Conservation (phyloP, 1,139 yeast genomes). For the Candida sp. region DNA sequence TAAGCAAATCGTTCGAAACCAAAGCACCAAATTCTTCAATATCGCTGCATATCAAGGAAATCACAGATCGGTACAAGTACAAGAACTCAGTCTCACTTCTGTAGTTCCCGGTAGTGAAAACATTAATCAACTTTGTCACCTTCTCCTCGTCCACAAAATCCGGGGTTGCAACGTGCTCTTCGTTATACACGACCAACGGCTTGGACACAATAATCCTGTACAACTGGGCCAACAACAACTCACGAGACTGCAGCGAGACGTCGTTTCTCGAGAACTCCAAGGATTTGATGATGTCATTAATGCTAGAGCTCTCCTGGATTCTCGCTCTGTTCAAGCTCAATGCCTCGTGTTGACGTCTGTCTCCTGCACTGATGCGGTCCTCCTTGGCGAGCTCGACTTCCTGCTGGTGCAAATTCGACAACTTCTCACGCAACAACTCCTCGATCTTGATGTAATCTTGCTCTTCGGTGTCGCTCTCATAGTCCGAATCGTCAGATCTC, state of each 20-base stretch:
- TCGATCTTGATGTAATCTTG: constrained; percentile 44
- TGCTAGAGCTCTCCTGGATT: constrained; percentile 42
- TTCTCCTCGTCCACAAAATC: constrained; percentile 40
- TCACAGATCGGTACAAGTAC: constrained; percentile 43
- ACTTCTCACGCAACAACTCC: constrained; percentile 41
- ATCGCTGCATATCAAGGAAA: constrained; percentile 50
- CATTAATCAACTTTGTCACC: constrained; percentile 36
- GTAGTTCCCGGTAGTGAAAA: constrained; percentile 36
- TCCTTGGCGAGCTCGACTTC: constrained; percentile 18
- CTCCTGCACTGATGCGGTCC: constrained; percentile 20
- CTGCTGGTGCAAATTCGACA: constrained; percentile 35
- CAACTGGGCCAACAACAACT: constrained; percentile 53
- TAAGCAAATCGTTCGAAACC: constrained; percentile 43
- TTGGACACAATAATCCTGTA: constrained; percentile 50
- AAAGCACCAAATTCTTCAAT: constrained; percentile 56
- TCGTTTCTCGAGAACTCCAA: constrained; percentile 45
- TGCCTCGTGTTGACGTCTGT: constrained; percentile 36
- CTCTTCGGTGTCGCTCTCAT: constrained; percentile 47
- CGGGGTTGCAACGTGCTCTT: constrained; percentile 34
- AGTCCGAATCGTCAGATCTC: constrained; percentile 33
- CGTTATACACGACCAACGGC: constrained; percentile 44
- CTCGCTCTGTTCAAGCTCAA: constrained; percentile 35
- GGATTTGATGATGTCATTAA: constrained; percentile 44
- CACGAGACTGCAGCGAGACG: constrained; percentile 54
- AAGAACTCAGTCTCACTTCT: constrained; percentile 49